Base-by-base conservation (phyloP, 768 basidiomycete genomes). In the Hygrocybe punicea region DNA sequence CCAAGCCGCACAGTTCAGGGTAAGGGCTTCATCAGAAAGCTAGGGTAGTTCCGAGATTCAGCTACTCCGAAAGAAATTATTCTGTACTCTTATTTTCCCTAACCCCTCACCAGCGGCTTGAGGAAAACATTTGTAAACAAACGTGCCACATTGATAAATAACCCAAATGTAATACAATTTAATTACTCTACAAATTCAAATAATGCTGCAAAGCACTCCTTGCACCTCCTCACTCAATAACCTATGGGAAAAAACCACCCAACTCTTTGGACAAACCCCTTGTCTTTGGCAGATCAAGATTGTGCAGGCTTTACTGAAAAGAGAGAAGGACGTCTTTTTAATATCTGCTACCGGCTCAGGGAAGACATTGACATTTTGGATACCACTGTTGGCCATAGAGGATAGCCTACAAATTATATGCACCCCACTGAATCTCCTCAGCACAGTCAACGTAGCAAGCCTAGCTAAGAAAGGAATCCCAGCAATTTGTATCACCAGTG, bases 321-420 rank as follows among this genome's bases (percentile, higher is more conserved):
- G 60, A 0, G 57, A 63, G 14, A 19, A 48, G 2, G 65, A 72
- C 56, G 59, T 70, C 11, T 57, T 71, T 3, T 65, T 59, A 6
- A 61, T 63, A 9, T 59, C 69, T n/a, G 64, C 59, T 7, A 71
- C 69, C 6, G 71, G 71, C 2, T 61, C 61, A 42, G 71, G 69
- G 4, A 73, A 72, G 44, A 72, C 68, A 7, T 57, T 73, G 0
- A 62, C 63, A 0, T 73, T 74, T 55, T 70, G 66, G 67, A 65
- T 73, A 21, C 67, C 70, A 2, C 51, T 73, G 0, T 68, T 69
- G 37, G 9, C 29, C 1, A 40, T 56, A 1, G 17, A 45, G 1
- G 55, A 56, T 4, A 53, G 53, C 1, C 50, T 70, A 3, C 64
- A 71, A 54, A 58, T 72, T 19, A 62, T 70, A 11, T 53, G 70